A percentile compares a stretch with the other conserved stretches of the same genome.
phyloP scores from a whole-genome alignment of 106 monocot genomes.

The Acorus gramineus region DNA sequence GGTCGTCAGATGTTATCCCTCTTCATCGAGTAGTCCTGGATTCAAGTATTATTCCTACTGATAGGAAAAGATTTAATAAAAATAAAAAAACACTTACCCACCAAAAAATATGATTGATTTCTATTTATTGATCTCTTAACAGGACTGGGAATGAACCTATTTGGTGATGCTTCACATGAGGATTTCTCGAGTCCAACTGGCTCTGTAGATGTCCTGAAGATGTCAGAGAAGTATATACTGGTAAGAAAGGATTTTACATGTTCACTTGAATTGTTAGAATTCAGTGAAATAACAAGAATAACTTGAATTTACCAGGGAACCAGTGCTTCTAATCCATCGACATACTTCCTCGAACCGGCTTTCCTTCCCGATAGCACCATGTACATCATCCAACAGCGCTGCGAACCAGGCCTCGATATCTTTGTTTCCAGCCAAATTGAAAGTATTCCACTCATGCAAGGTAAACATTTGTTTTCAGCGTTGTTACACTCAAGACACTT shows the following conservation, averaged over 20 bases:
- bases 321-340: constrained; percentile 6
- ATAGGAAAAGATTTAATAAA: too few relatives aligned
- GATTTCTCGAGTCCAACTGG: neutral
- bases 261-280: neutral
- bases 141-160: constrained; percentile 4
- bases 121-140: too few relatives aligned
- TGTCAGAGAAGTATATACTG: neutral
- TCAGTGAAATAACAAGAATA: neutral
- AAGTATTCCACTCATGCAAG: neutral
- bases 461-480: neutral
- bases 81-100: too few relatives aligned
- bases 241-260: neutral
- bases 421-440: constrained; percentile 10
- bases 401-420: constrained; percentile 5
- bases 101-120: too few relatives aligned
- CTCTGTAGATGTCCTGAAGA: neutral
- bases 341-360: constrained; percentile 31
- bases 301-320: constrained; percentile 23
- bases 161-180: neutral
- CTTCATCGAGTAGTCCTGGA: neutral
- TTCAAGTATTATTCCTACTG: neutral
- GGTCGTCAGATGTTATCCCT: neutral
- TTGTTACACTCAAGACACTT: too few relatives aligned
- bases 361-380: constrained; percentile 17
- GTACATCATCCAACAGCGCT: constrained; percentile 30